phyloP scores from a whole-genome alignment of 305 asterid genomes.

The Rubia tinctorum region DNA sequence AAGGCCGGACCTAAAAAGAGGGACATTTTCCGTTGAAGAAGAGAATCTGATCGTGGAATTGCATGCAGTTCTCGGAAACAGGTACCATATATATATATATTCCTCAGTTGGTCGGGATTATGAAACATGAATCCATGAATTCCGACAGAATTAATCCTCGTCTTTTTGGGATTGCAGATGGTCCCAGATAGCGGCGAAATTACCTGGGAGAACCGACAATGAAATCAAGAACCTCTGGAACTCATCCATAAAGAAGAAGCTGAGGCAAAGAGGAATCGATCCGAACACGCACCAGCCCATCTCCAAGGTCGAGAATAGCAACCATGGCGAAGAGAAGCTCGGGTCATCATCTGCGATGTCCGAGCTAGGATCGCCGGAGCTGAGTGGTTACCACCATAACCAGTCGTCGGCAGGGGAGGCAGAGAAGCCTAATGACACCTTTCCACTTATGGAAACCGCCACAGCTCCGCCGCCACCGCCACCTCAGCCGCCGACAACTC shows the following conservation, averaged over 20 bases:
- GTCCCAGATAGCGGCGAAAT: constrained; percentile 91
- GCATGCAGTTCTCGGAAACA: constrained; percentile 87
- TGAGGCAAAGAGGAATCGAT: constrained; percentile 84
- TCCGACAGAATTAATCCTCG: neutral
- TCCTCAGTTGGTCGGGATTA: neutral
- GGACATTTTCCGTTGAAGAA: constrained; percentile 76
- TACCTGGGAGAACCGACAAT: constrained; percentile 94
- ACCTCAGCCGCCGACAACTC: constrained; percentile 25
- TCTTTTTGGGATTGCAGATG: constrained; percentile 38
- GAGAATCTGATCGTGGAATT: constrained; percentile 73
- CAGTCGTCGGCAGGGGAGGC: constrained; percentile 28
- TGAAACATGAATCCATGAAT: neutral
- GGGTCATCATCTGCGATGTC: neutral
- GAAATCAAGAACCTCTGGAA: constrained; percentile 97
- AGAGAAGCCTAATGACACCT: constrained; percentile 19
- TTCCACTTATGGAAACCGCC: constrained; percentile 20
- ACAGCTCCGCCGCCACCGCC: constrained; percentile 8
- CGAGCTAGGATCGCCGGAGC: neutral
- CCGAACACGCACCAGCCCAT: constrained; percentile 86
- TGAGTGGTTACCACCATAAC: neutral
- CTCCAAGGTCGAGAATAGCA: constrained; percentile 48
- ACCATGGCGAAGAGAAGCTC: constrained; percentile 12
- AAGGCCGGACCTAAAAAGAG: constrained; percentile 89
- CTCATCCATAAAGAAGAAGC: constrained; percentile 93
- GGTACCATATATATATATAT: constrained; percentile 32